Evolutionary conservation across 2,329 filamentous ascomycete genomes (phyloP), one percentile per base, ranked within the genome.

Genomic region (Cucurbitaria berberidis): DNA sequence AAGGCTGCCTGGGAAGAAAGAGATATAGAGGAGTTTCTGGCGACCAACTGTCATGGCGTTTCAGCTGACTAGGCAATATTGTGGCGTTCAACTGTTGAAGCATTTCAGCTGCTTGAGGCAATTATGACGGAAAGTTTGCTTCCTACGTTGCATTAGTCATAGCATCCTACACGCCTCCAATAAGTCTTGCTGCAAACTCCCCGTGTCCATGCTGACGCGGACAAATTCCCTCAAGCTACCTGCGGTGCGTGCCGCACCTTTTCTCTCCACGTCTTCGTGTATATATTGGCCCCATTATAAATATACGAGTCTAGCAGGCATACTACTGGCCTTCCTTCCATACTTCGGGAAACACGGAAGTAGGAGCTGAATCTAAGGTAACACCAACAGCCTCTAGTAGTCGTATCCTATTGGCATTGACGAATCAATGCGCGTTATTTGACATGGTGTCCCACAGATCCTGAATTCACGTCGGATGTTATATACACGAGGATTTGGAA

Each of bases 231-330:
- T 11, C 2, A 19, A 18, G 40, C 40, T 24, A 42, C 43, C 27
- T 26, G 22, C 43, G 30, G 43, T 45, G 43, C 32, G 43, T 26
- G 18, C 43, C 43, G 30, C 10, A 38, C 43, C 43, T 45, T 45
- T 9, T 45, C 21, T 36, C 43, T 21, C 9, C 43, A 27, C 30
- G 42, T 32, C 42, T 22, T 45, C 21, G 16, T 27, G 39, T 41
- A 26, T 36, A 21, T 45, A 24, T 45, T 36, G 43, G 43, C 22
- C 38, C 43, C 19, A 45, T 32, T n/a, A 21, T 32, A 10, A 11
- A 16, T 16, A 45, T 36, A 45, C 43, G 43, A 45, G 30, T 16
- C 9, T 35, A 32, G 40, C 24, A 24, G 40, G 22, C 39, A 22
- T 27, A 41, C 22, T n/a, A 22, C 40, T 18, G 40, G 24, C 40